Percentiles rank a stretch among this genome's conserved stretches.
These are phyloP conservation scores for Wickerhamiella alocasiicola DNA, from an alignment of 805 yeast species.

Conservation along the genomic window DNA sequence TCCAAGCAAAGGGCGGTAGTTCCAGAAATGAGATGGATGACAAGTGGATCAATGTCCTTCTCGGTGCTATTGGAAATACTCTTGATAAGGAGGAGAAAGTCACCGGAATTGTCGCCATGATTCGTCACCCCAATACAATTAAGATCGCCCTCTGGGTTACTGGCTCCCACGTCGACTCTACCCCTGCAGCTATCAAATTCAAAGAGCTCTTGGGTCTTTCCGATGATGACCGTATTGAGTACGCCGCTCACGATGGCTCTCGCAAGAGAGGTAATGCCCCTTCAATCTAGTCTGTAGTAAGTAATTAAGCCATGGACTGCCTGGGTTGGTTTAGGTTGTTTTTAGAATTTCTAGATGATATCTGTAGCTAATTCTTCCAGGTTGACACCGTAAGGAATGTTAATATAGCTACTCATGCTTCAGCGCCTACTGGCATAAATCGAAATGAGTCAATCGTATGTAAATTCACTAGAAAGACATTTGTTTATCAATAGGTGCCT, in stretches of 20 bases:
- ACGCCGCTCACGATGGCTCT: constrained; percentile 45
- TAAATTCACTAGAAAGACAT: no score
- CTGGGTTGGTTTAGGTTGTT: neutral
- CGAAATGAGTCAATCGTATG: no score
- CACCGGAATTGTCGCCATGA: constrained; percentile 85
- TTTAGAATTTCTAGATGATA: no score
- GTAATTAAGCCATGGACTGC: no score
- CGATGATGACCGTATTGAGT: constrained; percentile 69
- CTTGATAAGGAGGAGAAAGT: constrained; percentile 77
- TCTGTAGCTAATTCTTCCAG: neutral
- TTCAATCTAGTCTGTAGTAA: neutral
- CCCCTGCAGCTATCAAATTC: constrained; percentile 72
- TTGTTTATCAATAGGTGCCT: no score
- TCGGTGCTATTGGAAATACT: constrained; percentile 90
- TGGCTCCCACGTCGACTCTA: constrained; percentile 41
- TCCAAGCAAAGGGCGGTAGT: constrained; percentile 52
- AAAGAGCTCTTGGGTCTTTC: constrained; percentile 70
- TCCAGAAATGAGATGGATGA: constrained; percentile 56
- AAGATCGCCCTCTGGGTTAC: constrained; percentile 91
- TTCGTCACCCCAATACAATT: constrained; percentile 59
- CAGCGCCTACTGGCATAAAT: no score
- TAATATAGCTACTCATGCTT: no score
- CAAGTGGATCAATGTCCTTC: constrained; percentile 60
- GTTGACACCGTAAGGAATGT: no score
- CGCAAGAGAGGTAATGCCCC: constrained; percentile 10